Evolutionary conservation across 2,329 filamentous ascomycete genomes (phyloP).

Genomic region (Trichoderma guizhouense): DNA sequence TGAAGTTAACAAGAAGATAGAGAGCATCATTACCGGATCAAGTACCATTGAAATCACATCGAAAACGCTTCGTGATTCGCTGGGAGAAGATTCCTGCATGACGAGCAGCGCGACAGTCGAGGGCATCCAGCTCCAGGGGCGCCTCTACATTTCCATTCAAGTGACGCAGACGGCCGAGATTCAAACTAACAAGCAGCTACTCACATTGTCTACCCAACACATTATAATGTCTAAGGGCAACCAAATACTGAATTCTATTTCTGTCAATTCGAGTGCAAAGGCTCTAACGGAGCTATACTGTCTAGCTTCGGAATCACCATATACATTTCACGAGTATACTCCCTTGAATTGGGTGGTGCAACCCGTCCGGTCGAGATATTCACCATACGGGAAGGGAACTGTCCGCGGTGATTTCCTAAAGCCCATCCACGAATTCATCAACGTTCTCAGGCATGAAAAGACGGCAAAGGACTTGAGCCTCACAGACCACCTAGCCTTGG

Average conservation of each 20-base stretch:
- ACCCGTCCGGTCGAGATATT: not conserved
- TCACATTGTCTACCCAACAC: not conserved
- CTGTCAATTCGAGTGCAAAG: not conserved
- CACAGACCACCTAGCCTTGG: not conserved
- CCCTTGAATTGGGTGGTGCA: not conserved
- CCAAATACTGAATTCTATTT: not conserved
- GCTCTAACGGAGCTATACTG: not conserved
- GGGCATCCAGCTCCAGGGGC: conserved; percentile 16
- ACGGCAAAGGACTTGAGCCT: not conserved
- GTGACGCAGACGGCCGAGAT: conserved; percentile 3
- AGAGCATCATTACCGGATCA: not conserved
- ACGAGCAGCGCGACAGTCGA: conserved; percentile 9
- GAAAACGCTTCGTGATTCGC: not conserved
- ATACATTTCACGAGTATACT: not conserved
- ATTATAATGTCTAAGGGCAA: not conserved
- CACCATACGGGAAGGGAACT: not conserved
- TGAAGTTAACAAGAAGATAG: conserved; percentile 7
- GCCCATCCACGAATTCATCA: conserved; percentile 3
- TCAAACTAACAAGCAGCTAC: not conserved
- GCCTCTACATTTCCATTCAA: conserved; percentile 15
- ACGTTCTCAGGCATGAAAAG: not conserved
- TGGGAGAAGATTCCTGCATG: conserved; percentile 11
- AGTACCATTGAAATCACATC: not conserved
- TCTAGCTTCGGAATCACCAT: not conserved
- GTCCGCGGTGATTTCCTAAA: not conserved